Evolutionary conservation across 768 basidiomycete genomes (phyloP), one percentile per base, ranked within the genome.

Genomic region (Pulveroboletus sp.): DNA sequence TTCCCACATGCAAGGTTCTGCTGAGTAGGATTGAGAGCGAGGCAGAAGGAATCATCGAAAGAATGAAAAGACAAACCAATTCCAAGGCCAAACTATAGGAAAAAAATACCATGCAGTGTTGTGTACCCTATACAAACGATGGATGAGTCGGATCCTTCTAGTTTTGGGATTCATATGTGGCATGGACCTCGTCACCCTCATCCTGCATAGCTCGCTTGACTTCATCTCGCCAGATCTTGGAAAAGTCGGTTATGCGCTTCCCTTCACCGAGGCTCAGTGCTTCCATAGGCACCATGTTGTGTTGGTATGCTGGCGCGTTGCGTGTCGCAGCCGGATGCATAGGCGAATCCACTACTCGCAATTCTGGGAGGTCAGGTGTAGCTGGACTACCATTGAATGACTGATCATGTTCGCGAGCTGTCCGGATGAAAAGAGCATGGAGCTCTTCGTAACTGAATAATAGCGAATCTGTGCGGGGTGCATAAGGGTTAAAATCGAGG

Each of bases 221-320:
- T 52, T 80, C 74, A 18, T 82, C 75, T 60, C 76, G 72, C 83
- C 82, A 86, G 9, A 73, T 64, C 15, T 81, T 74, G 4, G 84
- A 80, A 66, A 96, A 96, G 45, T 86, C 85, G 24, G 78, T 73
- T 21, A 92, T 78, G 54, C 77, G 78, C 43, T 76, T 74, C 4
- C 93, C 94, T 43, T 76, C 78, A 57, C 91, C 85, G 60, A 96
- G 66, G 43, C 74, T 77, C n/a, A 95, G 69, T 4, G 88, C 89
- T 60, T 98, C 94, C 42, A 92, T 77, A 8, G 94, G 95, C 30
- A 94, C 75, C 85, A 93, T 94, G 60, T 93, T 95, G 66, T 89
- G 89, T 56, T 86, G 86, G 62, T 89, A 73, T 1, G 77, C 71
- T 2, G 94, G 94, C 2, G 83, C 80, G 54, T 83, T 89, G 32